Base-by-base conservation (phyloP, 2,329 filamentous ascomycete genomes). In the Colletotrichum brevisporum region DNA sequence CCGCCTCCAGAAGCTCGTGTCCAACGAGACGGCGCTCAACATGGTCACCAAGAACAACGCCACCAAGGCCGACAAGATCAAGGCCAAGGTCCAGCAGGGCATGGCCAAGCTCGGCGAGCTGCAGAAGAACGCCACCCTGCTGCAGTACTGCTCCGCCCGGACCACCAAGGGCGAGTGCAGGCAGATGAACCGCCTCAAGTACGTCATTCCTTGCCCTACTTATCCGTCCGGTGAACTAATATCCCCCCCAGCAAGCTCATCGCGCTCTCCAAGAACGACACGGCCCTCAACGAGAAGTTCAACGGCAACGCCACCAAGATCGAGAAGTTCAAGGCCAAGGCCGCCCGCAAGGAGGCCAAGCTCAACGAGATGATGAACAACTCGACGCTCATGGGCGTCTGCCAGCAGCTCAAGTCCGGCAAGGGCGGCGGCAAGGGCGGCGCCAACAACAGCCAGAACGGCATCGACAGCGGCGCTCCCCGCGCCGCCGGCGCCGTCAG, bases 281-380 rank as follows among this genome's bases (percentile, higher is more conserved):
- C 72, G 9, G 69, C 71, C 27, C 71, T 78, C 57, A 71, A 75
- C 18, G 68, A 72, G 54, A 78, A 79, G 73, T 78, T 81, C 69
- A 72, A 80, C 21, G 73, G 74, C 56, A 78, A 82, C 69, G 69
- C 76, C n/a, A 78, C 76, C 67, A 78, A 78, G 74, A 75, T 78
- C 48, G 73, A 74, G 45, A 72, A 63, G 48, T 77, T 79, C 76
- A 75, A 81, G 76, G 74, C 74, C 51, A 77, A 76, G 67, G 67
- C 63, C 41, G 63, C 63, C 56, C 57, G 57, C 63, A 52, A 54
- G 67, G 67, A 67, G 58, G 67, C 26, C 41, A 67, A 67, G 63
- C 63, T 70, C 39, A 67, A 67, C 52, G 67, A 56, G 36, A 57
- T 82, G 73, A 72, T 74, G 73, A 71, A 71, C 73, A 82, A 83